These are phyloP conservation scores for Verbascum thapsus DNA, from an alignment of 257 asterid species.

Conservation along the genomic window DNA sequence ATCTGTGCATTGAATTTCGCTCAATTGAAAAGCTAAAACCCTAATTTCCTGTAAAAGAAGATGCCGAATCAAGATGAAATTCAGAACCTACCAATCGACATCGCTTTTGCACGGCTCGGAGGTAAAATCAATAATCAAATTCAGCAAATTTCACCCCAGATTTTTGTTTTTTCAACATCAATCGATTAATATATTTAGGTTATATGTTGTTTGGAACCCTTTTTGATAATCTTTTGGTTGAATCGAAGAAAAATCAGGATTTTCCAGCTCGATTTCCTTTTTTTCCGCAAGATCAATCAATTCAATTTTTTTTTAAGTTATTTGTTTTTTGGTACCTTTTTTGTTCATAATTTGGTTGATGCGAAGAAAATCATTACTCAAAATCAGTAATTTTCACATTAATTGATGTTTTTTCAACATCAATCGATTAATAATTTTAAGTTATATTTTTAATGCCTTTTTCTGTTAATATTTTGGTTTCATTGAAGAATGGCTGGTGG, in stretches of 20 bases:
- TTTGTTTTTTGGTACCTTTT: background rate
- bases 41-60: conserved; percentile 9
- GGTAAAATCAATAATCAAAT: conserved; percentile 40
- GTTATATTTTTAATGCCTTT: too few relatives aligned
- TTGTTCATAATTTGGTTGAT: conserved; percentile 18
- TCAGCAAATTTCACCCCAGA: conserved; percentile 6
- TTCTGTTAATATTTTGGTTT: background rate
- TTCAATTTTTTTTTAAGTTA: background rate
- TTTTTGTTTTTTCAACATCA: background rate
- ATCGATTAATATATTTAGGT: background rate
- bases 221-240: conserved; percentile 18
- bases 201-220: background rate
- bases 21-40: too few relatives aligned
- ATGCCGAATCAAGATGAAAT: conserved; percentile 80
- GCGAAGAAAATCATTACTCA: too few relatives aligned
- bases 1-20: too few relatives aligned
- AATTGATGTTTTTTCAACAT: conserved; percentile 12
- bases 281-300: background rate
- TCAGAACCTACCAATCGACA: conserved; percentile 85
- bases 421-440: too few relatives aligned
- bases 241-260: background rate
- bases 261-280: background rate
- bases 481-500: conserved; percentile 91
- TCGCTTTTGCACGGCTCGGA: conserved; percentile 94
- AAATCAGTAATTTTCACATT: background rate